Evolutionary conservation across 768 basidiomycete species (phyloP).

Genomic region (Fomitopsis pulvina): DNA sequence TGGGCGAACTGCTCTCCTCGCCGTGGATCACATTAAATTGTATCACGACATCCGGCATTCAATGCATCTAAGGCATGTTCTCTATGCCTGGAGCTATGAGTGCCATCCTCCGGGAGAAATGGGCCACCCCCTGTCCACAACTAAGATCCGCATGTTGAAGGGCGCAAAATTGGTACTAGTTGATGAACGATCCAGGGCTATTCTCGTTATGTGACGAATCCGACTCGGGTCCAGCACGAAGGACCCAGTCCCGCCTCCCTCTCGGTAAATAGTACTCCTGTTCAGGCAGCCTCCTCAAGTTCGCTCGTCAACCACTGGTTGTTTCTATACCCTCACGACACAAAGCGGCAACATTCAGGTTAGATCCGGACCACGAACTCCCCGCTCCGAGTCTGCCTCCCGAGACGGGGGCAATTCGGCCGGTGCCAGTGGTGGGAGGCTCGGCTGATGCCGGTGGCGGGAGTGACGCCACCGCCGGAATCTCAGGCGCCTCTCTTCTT

Average conservation of each 20-base stretch:
- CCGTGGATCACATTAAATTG: slow-evolving; percentile 11
- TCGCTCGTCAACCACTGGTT: too few relatives aligned
- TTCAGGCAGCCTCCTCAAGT: background rate
- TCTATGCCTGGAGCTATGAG: slow-evolving; percentile 11
- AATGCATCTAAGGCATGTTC: slow-evolving; percentile 4
- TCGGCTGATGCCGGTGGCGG: background rate
- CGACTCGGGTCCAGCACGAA: too few relatives aligned
- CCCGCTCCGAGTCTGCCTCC: too few relatives aligned
- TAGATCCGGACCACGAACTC: too few relatives aligned
- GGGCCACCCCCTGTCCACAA: background rate
- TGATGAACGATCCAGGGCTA: slow-evolving; percentile 5
- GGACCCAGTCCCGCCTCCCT: background rate
- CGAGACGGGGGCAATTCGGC: too few relatives aligned
- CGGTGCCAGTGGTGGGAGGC: background rate
- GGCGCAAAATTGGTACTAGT: slow-evolving; percentile 10
- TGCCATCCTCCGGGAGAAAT: background rate
- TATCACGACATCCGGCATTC: slow-evolving; percentile 13
- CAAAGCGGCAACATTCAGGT: too few relatives aligned
- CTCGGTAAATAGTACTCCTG: background rate
- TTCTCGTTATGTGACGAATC: slow-evolving; percentile 2
- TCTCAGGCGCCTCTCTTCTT: background rate
- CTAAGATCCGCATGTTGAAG: slow-evolving; percentile 9
- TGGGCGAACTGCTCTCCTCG: background rate
- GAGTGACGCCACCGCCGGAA: too few relatives aligned
- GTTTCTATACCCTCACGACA: too few relatives aligned